phyloP scores from a whole-genome alignment of 495 filamentous ascomycete genomes.

The Talaromyces borbonicus region DNA sequence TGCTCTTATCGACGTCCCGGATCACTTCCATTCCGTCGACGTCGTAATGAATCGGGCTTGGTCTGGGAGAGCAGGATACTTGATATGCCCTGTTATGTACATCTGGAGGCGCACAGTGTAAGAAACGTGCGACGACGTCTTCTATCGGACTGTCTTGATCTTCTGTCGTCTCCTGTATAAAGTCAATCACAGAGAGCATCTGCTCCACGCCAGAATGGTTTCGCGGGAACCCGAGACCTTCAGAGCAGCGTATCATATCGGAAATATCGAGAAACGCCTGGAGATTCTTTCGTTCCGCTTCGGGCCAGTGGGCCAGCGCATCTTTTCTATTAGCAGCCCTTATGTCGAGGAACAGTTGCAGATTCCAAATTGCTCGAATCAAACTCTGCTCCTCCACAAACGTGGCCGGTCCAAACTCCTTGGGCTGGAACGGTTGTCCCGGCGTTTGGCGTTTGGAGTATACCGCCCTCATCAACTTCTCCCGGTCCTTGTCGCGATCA shows the following conservation, averaged over 20 bases:
- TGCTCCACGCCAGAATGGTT: not conserved
- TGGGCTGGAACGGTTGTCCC: constrained; percentile 1
- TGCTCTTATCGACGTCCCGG: not conserved
- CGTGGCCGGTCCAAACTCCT: not conserved
- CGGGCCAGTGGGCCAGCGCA: not conserved
- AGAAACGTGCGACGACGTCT: not conserved
- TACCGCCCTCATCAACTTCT: not conserved
- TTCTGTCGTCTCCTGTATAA: not conserved
- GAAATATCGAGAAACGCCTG: not conserved
- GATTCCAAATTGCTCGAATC: not conserved
- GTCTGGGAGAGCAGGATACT: not conserved
- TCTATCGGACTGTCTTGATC: not conserved
- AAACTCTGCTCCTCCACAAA: not conserved
- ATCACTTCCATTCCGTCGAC: not conserved
- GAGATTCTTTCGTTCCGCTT: not conserved
- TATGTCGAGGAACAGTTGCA: constrained; percentile 1
- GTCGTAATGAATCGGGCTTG: not conserved
- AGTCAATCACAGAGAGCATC: not conserved
- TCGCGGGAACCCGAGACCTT: not conserved
- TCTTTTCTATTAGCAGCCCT: not conserved
- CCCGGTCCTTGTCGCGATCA: not conserved
- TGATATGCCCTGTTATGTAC: not conserved
- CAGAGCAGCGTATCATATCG: not conserved
- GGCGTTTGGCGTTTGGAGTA: not conserved
- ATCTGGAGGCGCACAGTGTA: not conserved